Base-by-base conservation (phyloP, 257 asterid genomes). In the Cinchona pubescens region DNA sequence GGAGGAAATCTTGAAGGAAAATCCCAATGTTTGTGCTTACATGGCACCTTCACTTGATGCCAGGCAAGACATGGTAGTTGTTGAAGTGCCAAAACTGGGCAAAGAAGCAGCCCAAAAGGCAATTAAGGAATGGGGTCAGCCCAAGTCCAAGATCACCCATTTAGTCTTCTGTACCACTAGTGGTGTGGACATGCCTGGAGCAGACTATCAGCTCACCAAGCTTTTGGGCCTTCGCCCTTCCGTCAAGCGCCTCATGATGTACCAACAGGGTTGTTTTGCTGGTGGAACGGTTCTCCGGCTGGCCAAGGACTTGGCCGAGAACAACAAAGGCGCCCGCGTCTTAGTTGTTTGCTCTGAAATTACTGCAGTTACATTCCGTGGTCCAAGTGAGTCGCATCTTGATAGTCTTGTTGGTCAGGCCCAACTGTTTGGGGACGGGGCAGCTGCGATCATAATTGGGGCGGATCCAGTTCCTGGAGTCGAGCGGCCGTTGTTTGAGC, bases 181-280 rank as follows among this genome's bases (percentile, higher is more conserved):
- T 79, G 97, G 97, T 43, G 94, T 90, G 58, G 96, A 91, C 90
- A 91, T 91, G 94, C 96, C 97, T 14, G 96, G 97, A 16, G 88
- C 90, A 13, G 97, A 91, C 88, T 90, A 85, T 80, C 92, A 88
- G 74, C 91, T 92, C 7, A 83, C 96, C 45, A 92, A 86, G 80
- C 93, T 92, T 38, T 89, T 90, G 43, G 95, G 93, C 63, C 95
- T 92, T 49, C 84, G 88, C 38, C 88, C 95, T 2, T 82, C 95
- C 16, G 93, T 92, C 32, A 85, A 82, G 69, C 88, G 97, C 12
- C 77, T 82, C 82, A 90, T 90, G 93, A 83, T 92, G 93, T 92
- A 87, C 85, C 94, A 92, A 67, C 93, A 92, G 64, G 96, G 94
- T 75, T 92, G 96, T 85, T 85, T 82, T 61, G 97, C 88, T 0